phyloP scores from a whole-genome alignment of 805 yeast genomes.

The Kodamaea neixiangensis region DNA sequence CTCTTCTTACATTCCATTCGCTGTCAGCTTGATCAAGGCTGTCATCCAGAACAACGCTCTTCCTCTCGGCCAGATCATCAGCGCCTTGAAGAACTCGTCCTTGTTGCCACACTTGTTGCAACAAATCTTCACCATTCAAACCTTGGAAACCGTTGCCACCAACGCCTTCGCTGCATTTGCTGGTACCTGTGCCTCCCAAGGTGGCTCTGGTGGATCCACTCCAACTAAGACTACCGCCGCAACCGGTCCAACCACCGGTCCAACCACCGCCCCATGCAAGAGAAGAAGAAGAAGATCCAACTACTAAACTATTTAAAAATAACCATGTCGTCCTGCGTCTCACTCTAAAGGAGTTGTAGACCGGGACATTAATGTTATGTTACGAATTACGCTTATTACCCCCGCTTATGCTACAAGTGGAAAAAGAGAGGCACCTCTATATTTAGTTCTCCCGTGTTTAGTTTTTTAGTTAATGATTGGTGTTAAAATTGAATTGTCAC shows the following conservation, averaged over 20 bases:
- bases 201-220: constrained; percentile 9
- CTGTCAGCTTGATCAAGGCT: constrained; percentile 33
- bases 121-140: constrained; percentile 33
- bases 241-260: constrained; percentile 13
- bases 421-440: not conserved
- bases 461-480: constrained; percentile 2
- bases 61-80: constrained; percentile 25
- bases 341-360: constrained; percentile 2
- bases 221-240: constrained; percentile 11
- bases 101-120: constrained; percentile 36
- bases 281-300: constrained; percentile 34
- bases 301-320: constrained; percentile 14
- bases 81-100: constrained; percentile 34
- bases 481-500: not conserved
- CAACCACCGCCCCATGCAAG: constrained; percentile 25
- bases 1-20: constrained; percentile 36
- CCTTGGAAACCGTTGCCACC: constrained; percentile 34
- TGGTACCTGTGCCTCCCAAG: constrained; percentile 25
- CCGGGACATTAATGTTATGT: not conserved
- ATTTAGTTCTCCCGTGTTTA: constrained; percentile 3
- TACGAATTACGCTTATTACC: constrained; percentile 3
- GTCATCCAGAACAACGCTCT: constrained; percentile 33
- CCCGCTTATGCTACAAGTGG: constrained; percentile 3
- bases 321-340: not conserved
- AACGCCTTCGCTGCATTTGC: constrained; percentile 42